A percentile compares a stretch with the other conserved stretches of the same genome.
These are phyloP conservation scores for Exutisphaerella laricina DNA, from an alignment of 2,329 filamentous ascomycete genomes.

Conservation along the genomic window DNA sequence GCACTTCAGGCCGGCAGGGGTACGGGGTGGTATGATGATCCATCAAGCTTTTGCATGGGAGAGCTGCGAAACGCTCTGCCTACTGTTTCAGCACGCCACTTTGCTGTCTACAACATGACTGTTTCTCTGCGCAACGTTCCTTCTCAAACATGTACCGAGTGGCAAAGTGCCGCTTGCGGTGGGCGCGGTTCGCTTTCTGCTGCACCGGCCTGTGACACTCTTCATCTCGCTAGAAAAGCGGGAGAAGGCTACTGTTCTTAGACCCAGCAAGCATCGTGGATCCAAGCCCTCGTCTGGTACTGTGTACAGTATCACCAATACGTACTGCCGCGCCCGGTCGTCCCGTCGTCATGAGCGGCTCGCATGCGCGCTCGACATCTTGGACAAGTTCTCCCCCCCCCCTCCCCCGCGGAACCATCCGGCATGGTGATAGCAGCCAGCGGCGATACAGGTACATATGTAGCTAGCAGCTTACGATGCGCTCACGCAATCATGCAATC, in stretches of 20 bases:
- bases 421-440: not conserved
- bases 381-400: not conserved
- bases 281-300: not conserved
- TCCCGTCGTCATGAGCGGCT: constrained; percentile 1
- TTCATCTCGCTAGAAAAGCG: constrained; percentile 18
- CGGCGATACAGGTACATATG: not conserved
- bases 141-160: constrained; percentile 4
- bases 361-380: not conserved
- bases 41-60: constrained; percentile 8
- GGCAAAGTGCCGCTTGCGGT: constrained; percentile 14
- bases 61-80: constrained; percentile 7
- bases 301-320: not conserved
- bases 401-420: constrained; percentile 3
- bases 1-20: constrained; percentile 11
- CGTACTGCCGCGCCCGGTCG: not conserved
- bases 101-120: constrained; percentile 1
- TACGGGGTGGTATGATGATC: constrained; percentile 7
- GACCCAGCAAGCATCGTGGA: not conserved
- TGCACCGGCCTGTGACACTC: constrained; percentile 8
- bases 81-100: constrained; percentile 8
- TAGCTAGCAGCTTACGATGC: too few relatives aligned
- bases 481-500: not conserved
- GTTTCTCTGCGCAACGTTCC: constrained; percentile 3
- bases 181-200: constrained; percentile 7
- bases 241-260: constrained; percentile 7